Base-by-base conservation (phyloP, 345 rosid species). In the Moricandia moricandioides region DNA sequence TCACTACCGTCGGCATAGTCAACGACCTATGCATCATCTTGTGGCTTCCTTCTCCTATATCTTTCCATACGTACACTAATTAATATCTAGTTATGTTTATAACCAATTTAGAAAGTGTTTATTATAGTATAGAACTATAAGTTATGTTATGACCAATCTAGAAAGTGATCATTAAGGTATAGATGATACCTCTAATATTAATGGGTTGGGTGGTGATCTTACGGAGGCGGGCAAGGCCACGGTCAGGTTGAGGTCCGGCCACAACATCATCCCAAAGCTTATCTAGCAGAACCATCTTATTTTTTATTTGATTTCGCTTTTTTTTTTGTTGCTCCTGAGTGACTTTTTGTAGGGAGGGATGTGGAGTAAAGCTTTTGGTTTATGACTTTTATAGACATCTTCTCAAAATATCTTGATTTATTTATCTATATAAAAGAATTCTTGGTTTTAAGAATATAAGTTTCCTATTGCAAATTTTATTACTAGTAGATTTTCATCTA, bases 231-330 rank as follows among this genome's bases (percentile, higher is more conserved):
- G 86, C 92, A 24, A 92, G 97, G 68, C 98, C 98, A 30, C 86
- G 92, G 0, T 94, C 96, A 1, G 98, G 98, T 58, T 77, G 97
- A 76, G 98, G 97, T 4, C 98, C 98, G 0, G 95, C 98, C 4
- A 88, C 86, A 8, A 86, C 90, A 69, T 92, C 98, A 64, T 94
- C 97, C 98, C 98, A 94, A 7, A 94, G 82, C 79, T 84, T 87
- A 67, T 88, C 97, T 9, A 89, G 83, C 76, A 88, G 77, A 79
- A 84, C 85, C 85, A 81, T 84, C 7, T 71, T 40, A 24, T 35
- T 31, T 1, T 21, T 27, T 10, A 6, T 58, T 12, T 17, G 4
- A 13, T 51, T 61, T 75, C 39, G 27, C 59, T 64, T 37, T 16
- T 6, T 59, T 3, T 47, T 18, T 69, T 3, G n/a, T 3, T 67